Base-by-base conservation (phyloP, 139 green algal genomes). In the Limnomonas spitsbergensis region DNA sequence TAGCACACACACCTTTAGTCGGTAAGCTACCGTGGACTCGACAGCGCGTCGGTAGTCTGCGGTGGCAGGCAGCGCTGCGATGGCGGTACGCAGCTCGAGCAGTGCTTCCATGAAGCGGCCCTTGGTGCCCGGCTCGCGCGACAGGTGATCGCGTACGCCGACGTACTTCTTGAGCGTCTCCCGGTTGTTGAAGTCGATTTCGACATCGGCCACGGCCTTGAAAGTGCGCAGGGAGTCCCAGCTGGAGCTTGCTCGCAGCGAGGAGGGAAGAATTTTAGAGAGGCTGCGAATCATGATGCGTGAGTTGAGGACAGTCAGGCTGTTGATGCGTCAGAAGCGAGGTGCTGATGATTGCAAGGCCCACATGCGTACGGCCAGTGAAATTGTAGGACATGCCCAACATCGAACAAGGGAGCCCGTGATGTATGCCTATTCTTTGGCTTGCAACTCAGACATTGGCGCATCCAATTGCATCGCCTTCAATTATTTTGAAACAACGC, bases 141-240 rank as follows among this genome's bases (percentile, higher is more conserved):
- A 82, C 2, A 87, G 73, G 37, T 87, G 83, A 40, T 87, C 83
- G 2, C 82, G 39, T 24, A 87, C 81, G n/a, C 83, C 83, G 3
- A 87, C 83, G 47, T 87, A 87, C 67, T 87, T 87, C 71, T 87
- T 87, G 2, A 87, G 76, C 9, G 69, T 75, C 66, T 87, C 83
- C 1, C 79, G 47, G 38, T 87, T 81, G 38, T 38, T 77, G 47
- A 87, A 81, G 53, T 87, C 80, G 29, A 87, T 84, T 38, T 87
- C 83, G 24, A 84, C 79, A 79, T 87, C 83, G 4, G 79, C 83
- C 35, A 87, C 83, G 14, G 83, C 79, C 40, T 76, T 75, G 66
- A 87, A 87, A 39, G 42, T 68, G 2, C 72, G 69, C 34, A 72
- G 66, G 24, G 66, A 72, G 9, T 72, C 9, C 7, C 29, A 7